Evolutionary conservation across 768 basidiomycete species (phyloP).

Genomic region (Agrocybe pediades): DNA sequence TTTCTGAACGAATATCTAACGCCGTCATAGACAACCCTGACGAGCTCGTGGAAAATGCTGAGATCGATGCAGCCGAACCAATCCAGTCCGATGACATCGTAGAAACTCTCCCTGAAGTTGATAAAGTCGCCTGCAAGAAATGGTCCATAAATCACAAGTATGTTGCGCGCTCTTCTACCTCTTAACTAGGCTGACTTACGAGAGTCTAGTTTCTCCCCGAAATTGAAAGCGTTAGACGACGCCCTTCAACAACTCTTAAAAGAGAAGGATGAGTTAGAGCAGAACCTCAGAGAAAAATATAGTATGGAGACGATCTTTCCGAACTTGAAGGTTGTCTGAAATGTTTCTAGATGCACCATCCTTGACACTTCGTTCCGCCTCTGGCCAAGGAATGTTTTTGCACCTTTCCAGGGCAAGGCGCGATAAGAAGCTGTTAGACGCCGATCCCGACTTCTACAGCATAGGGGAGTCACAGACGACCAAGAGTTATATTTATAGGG

Average conservation of each 20-base stretch:
- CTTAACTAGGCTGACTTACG: not conserved
- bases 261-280: conserved; percentile 55
- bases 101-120: not conserved
- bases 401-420: conserved; percentile 69
- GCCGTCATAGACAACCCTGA: conserved; percentile 31
- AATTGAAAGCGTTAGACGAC: conserved; percentile 50
- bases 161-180: not conserved
- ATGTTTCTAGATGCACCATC: conserved; percentile 62
- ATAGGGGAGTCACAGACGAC: conserved; percentile 69
- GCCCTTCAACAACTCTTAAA: conserved; percentile 44
- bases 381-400: conserved; percentile 73
- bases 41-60: conserved; percentile 3
- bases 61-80: conserved; percentile 11
- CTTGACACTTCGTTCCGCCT: conserved; percentile 68
- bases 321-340: not conserved
- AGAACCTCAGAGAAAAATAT: conserved; percentile 50
- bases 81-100: conserved; percentile 5
- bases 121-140: not conserved
- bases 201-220: conserved; percentile 56
- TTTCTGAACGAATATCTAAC: conserved; percentile 58
- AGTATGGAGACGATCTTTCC: conserved; percentile 40
- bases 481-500: conserved; percentile 68
- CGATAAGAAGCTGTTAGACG: conserved; percentile 52
- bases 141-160: conserved; percentile 66
- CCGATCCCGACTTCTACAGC: conserved; percentile 50